Conservation (phyloP, 257 asterid species). For the Lithospermum erythrorhizon region DNA sequence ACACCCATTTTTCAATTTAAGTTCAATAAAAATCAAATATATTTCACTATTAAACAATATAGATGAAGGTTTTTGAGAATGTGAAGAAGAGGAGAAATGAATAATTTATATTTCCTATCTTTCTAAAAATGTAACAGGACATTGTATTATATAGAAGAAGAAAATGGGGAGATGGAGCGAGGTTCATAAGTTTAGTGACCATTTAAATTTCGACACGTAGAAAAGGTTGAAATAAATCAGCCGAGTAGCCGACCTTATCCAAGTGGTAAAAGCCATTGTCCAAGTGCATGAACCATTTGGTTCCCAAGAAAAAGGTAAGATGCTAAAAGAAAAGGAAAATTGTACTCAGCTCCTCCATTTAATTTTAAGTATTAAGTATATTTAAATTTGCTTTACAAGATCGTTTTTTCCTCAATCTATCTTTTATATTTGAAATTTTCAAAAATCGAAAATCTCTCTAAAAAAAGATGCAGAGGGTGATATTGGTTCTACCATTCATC, state of each 20-base stretch:
- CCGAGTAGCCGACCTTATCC: slow-evolving; percentile 35
- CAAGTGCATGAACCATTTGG: slow-evolving; percentile 36
- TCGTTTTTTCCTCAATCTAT: too few species aligned
- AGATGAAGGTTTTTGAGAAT: too few species aligned
- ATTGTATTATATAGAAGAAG: background rate
- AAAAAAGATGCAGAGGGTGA: too few species aligned
- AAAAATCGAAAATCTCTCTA: too few species aligned
- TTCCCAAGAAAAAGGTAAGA: background rate
- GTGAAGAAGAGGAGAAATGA: background rate
- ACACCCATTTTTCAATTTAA: slow-evolving; percentile 41
- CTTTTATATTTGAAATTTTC: too few species aligned
- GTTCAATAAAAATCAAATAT: background rate
- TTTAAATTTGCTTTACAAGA: too few species aligned
- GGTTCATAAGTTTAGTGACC: too few species aligned
- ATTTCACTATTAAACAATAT: background rate
- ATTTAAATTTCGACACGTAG: background rate
- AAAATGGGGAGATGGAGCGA: background rate
- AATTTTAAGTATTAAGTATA: too few species aligned
- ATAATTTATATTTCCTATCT: background rate
- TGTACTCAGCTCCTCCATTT: too few species aligned
- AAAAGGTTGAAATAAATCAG: slow-evolving; percentile 17
- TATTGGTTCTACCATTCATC: background rate
- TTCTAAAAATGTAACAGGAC: background rate
- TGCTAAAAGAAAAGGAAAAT: background rate
- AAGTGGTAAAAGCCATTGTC: slow-evolving; percentile 6